Evolutionary conservation across 2,329 filamentous ascomycete species (phyloP), one percentile per base, ranked within the genome.

Genomic region (Parastagonospora nodorum): DNA sequence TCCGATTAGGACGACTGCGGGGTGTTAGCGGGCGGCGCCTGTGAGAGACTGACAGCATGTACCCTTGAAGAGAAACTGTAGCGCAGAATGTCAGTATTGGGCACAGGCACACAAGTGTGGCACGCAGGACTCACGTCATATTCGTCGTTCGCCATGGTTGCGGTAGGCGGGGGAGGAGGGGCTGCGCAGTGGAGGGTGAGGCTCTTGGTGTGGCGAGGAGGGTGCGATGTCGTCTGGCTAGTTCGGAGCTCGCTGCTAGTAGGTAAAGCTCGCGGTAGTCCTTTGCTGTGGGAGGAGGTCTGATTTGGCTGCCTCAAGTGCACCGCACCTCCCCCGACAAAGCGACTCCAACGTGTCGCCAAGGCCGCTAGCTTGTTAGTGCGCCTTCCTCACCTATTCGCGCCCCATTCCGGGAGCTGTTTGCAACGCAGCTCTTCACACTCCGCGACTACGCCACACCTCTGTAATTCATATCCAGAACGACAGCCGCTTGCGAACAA

Each of bases 61-160:
- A 96, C 92, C 92, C 89, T 99, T 97, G 87, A 99, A 99, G 75
- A 97, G 91, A 77, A 97, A 97, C 92, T 97, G 77, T 62, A 65
- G 65, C 60, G 41, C 39, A 43, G 28, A 30, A 15, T 27, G 70
- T 69, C 56, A 69, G 57, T 63, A 63, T 9, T 49, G 14, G 53
- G 38, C 11, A 44, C 56, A 55, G 51, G 50, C 48, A 57, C 51
- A 57, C 58, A 55, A 49, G 39, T 47, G 55, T 56, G 49, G 56
- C 61, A 62, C 54, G 51, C 58, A 49, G 53, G 46, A 64, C 92
- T 84, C 82, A 97, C 93, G 88, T 99, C 94, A 82, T 99, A 99
- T 84, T 99, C 94, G 85, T 99, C 94, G 88, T 97, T 99, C 74
- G 93, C 94, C 94, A 97, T 99, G 48, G 68, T 67, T 71, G 69